Evolutionary conservation across 1,284 basidiomycete genomes (phyloP), one percentile per base, ranked within the genome.

Genomic region (Austroboletus niveus): DNA sequence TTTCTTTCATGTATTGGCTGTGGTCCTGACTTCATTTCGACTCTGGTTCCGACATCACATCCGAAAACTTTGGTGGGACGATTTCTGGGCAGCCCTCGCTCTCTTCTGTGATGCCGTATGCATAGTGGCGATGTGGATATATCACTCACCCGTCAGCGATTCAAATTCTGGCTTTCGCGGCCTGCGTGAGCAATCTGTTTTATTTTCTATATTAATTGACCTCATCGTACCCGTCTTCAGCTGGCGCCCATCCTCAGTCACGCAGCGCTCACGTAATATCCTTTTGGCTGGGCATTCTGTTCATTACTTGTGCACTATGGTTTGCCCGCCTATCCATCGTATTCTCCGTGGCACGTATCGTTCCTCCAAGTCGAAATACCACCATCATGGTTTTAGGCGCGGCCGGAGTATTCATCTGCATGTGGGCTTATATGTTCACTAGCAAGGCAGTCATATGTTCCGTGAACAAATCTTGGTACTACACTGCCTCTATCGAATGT

Each of bases 291-390:
- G 10, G 8, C 30, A n/a, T 65, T 15, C 22, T 63, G 15, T 53
- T 45, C 9, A 65, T 54, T 39, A 68, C 66, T 24, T 65, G 58
- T 38, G 29, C 51, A 0, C 53, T 68, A 54, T 68, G 65, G 68
- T 66, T 53, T 34, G 51, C 68, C 24, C 68, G 68, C 24, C 32
- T 68, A 22, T 69, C 69, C n/a, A 66, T 67, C 41, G 41, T 57
- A 8, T 54, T 53, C 40, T 70, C 68, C 20, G 45, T 67, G 42
- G 27, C 59, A 30, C 68, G 65, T 2, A 45, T 67, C 24, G 57
- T 66, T 38, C 66, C 67, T 12, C 55, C 57, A 1, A 34, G 50
- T 34, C 55, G 46, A n/a, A 29, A 39, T 31, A 49, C 51, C 38
- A 27, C 17, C 8, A 31, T 46, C 17, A n/a, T 35, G 2, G 29